phyloP scores from a whole-genome alignment of 1,284 basidiomycete genomes.

The Ustilago nuda region DNA sequence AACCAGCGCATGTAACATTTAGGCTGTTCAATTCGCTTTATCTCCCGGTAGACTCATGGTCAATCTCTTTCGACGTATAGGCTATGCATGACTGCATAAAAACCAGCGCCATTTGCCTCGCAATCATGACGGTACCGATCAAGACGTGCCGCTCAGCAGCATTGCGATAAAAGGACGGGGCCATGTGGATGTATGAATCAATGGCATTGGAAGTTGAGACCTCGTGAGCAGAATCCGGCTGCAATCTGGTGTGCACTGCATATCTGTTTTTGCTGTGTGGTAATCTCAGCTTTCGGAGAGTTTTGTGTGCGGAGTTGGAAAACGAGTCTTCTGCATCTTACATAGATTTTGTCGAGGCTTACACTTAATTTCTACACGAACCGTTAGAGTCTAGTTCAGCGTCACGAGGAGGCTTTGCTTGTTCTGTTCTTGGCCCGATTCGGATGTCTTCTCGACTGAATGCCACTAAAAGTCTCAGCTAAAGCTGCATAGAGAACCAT shows the following conservation, averaged over 20 bases:
- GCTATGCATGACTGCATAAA: conserved; percentile 1
- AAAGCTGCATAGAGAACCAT: not conserved
- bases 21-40: not conserved
- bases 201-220: not conserved
- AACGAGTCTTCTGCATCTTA: not conserved
- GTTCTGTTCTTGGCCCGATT: conserved; percentile 1
- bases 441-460: not conserved
- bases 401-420: conserved; percentile 4
- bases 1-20: not conserved
- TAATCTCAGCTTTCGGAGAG: conserved; percentile 15
- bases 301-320: conserved; percentile 9
- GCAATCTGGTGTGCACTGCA: conserved; percentile 2
- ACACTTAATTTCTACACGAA: not conserved
- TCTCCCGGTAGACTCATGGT: not conserved
- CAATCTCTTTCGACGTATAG: not conserved
- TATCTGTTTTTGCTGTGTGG: conserved; percentile 2
- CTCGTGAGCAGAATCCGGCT: not conserved
- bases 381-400: conserved; percentile 10
- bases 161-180: not conserved
- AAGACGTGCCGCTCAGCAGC: not conserved
- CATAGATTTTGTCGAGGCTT: not conserved
- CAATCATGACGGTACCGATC: not conserved
- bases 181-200: not conserved
- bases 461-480: conserved; percentile 15
- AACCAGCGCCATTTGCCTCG: too few relatives aligned